Conservation (phyloP, 495 filamentous ascomycete genomes). For the Penicillium flavigenum region DNA sequence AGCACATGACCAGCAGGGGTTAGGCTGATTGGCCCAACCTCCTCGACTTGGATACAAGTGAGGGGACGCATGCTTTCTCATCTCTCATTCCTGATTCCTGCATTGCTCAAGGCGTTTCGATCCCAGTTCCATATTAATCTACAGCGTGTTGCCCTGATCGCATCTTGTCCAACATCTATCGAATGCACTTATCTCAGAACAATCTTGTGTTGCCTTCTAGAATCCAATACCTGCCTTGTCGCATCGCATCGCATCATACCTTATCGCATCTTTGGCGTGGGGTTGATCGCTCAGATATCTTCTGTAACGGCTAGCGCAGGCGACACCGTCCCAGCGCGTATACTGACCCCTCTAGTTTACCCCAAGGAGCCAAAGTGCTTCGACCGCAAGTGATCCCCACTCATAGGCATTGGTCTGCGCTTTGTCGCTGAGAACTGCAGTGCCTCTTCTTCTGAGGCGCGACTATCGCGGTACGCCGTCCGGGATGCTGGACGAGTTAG, state of each 20-base stretch:
- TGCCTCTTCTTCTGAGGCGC: conserved; percentile 23
- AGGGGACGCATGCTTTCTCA: conserved; percentile 24
- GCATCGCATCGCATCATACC: conserved; percentile 18
- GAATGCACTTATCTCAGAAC: conserved; percentile 9
- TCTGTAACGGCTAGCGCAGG: conserved; percentile 19
- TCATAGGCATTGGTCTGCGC: conserved; percentile 21
- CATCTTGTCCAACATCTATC: conserved; percentile 15
- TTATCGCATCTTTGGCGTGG: conserved; percentile 20
- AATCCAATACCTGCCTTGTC: conserved; percentile 9
- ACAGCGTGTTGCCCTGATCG: conserved; percentile 1
- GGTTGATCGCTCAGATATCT: conserved; percentile 18
- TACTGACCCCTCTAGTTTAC: conserved; percentile 21
- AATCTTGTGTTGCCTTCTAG: conserved; percentile 6
- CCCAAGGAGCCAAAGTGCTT: conserved; percentile 9
- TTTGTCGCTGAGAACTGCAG: conserved; percentile 21
- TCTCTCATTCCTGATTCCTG: conserved; percentile 14
- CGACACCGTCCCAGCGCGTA: conserved; percentile 14
- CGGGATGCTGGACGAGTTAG: conserved; percentile 50
- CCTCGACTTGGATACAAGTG: conserved; percentile 23
- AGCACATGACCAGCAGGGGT: conserved; percentile 15
- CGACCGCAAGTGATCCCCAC: conserved; percentile 6
- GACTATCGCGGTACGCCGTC: conserved; percentile 37
- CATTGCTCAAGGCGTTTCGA: conserved; percentile 23
- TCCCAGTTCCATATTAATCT: conserved; percentile 13
- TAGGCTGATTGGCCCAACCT: conserved; percentile 33